phyloP scores from a whole-genome alignment of 768 basidiomycete genomes.

The Rhodosporidiobolus odoratus region DNA sequence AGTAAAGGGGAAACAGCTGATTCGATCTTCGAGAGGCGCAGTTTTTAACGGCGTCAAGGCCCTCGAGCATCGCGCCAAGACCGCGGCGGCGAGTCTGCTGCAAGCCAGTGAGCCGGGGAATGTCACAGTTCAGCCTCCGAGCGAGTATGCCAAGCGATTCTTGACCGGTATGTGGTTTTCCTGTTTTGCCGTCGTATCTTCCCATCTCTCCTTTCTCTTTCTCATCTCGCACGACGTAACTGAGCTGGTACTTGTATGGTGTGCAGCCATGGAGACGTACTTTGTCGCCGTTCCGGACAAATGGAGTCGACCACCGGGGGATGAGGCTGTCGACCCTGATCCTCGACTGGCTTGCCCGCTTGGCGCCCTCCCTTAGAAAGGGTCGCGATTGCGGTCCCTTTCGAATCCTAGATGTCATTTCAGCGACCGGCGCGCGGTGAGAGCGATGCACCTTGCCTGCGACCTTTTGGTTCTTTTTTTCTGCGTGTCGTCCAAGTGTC shows the following conservation, averaged over 20 bases:
- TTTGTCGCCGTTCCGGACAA: conserved; percentile 28
- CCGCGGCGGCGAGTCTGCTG: conserved; percentile 11
- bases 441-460: too few species aligned
- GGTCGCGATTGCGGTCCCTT: background rate
- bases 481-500: too few species aligned
- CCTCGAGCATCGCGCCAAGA: conserved; percentile 27
- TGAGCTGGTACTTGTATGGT: background rate
- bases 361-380: too few species aligned
- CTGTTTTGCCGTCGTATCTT: background rate
- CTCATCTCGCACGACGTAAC: background rate
- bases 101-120: background rate
- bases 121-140: conserved; percentile 27
- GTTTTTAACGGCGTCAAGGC: conserved; percentile 31
- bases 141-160: conserved; percentile 26
- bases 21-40: background rate
- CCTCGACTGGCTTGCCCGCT: conserved; percentile 18
- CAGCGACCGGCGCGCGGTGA: too few species aligned
- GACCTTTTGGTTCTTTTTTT: too few species aligned
- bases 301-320: conserved; percentile 4
- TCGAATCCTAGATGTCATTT: background rate
- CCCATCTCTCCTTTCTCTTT: background rate
- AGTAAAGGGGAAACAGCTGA: background rate
- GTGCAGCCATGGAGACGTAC: conserved; percentile 17
- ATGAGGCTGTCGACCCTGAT: background rate
- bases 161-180: background rate